These are phyloP conservation scores for Cyclanthera cordifolia DNA, from an alignment of 306 rosid genomes.

Conservation along the genomic window DNA sequence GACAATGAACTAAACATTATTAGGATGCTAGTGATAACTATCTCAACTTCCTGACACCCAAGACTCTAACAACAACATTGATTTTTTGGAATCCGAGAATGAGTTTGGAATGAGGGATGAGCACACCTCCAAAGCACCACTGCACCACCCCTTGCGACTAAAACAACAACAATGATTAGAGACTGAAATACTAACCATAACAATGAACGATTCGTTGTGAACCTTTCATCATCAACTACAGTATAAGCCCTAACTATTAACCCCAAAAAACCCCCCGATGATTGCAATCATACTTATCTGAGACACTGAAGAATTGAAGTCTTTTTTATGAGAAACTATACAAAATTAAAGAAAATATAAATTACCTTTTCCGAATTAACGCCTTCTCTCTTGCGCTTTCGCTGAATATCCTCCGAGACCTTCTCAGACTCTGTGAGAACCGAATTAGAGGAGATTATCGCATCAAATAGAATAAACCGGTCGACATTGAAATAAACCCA, in stretches of 20 bases:
- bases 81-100: neutral
- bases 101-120: too few relatives aligned
- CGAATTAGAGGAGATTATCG: neutral
- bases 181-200: neutral
- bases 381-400: constrained; percentile 19
- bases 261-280: neutral
- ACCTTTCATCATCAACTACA: neutral
- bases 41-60: neutral
- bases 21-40: neutral
- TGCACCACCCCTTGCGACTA: too few relatives aligned
- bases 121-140: too few relatives aligned
- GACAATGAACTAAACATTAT: neutral
- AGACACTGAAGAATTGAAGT: neutral
- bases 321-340: too few relatives aligned
- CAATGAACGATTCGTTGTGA: neutral
- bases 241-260: neutral
- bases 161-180: neutral
- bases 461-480: neutral
- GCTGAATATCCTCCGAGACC: constrained; percentile 17
- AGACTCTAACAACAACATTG: too few relatives aligned
- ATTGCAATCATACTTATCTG: neutral
- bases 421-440: constrained; percentile 32
- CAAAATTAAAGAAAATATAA: neutral
- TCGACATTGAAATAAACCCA: neutral
- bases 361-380: constrained; percentile 23